Evolutionary conservation across 2,329 filamentous ascomycete species (phyloP).

Genomic region (Fusarium beomiforme): DNA sequence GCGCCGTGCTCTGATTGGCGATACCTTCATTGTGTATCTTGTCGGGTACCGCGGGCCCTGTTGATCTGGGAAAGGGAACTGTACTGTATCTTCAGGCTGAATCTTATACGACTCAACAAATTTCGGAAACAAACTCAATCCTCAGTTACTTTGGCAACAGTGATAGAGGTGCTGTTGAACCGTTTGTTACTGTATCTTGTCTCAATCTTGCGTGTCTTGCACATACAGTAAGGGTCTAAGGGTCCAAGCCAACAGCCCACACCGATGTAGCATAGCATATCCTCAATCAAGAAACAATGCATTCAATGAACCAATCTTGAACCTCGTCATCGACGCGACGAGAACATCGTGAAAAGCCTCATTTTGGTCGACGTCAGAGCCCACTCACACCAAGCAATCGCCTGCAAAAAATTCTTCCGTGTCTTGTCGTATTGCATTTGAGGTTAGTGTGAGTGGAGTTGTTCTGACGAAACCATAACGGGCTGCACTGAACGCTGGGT

Average conservation of each 20-base stretch:
- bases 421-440: slow-evolving; percentile 6
- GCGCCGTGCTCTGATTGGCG: slow-evolving; percentile 35
- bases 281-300: slow-evolving; percentile 7
- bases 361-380: slow-evolving; percentile 29
- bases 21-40: slow-evolving; percentile 13
- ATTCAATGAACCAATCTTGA: neutral
- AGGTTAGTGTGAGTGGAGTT: slow-evolving; percentile 32
- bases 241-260: slow-evolving; percentile 19
- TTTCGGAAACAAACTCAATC: neutral
- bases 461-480: slow-evolving; percentile 2
- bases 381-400: slow-evolving; percentile 22
- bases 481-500: neutral
- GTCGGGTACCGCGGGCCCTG: slow-evolving; percentile 35
- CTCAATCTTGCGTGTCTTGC: neutral
- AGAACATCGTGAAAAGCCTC: slow-evolving; percentile 35
- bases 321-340: slow-evolving; percentile 24
- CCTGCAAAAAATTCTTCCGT: slow-evolving; percentile 13
- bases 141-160: neutral
- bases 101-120: neutral
- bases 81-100: slow-evolving; percentile 19
- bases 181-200: slow-evolving; percentile 11
- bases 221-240: slow-evolving; percentile 12
- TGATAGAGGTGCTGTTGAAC: neutral
- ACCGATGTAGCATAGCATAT: slow-evolving; percentile 18
- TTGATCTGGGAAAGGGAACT: slow-evolving; percentile 23